Conservation (phyloP, 1,284 basidiomycete species). For the Hemileccinum hortonii region DNA sequence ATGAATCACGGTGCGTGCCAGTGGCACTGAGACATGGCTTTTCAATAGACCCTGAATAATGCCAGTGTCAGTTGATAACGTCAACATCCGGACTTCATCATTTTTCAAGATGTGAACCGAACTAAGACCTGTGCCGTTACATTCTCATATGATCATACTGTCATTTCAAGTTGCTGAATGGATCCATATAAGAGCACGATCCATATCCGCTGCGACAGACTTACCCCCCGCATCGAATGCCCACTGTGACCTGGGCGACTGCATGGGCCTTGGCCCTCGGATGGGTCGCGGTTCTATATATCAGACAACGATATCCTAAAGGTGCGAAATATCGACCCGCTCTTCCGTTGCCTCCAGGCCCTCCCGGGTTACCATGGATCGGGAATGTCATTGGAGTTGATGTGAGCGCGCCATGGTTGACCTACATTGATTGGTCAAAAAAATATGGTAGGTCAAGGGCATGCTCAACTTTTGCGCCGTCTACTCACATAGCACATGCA, state of each 20-base stretch:
- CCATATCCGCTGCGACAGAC: too few relatives aligned
- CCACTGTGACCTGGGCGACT: background rate
- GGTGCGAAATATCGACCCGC: background rate
- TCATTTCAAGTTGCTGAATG: too few relatives aligned
- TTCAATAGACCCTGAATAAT: too few relatives aligned
- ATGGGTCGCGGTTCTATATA: background rate
- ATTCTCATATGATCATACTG: too few relatives aligned
- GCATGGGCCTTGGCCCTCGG: background rate
- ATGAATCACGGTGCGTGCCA: too few relatives aligned
- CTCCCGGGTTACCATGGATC: conserved; percentile 2
- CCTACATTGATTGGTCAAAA: conserved; percentile 12
- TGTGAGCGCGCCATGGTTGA: conserved; percentile 8
- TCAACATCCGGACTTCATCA: too few relatives aligned
- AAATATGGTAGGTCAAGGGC: conserved; percentile 6
- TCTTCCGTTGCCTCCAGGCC: conserved; percentile 1
- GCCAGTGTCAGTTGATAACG: too few relatives aligned
- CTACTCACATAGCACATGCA: background rate
- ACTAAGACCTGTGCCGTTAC: too few relatives aligned
- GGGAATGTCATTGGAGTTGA: conserved; percentile 3
- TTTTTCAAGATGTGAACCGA: too few relatives aligned
- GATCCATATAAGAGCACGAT: background rate
- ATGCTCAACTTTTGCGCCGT: background rate
- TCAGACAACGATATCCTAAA: background rate
- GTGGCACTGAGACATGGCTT: too few relatives aligned
- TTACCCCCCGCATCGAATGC: too few relatives aligned